A percentile compares a stretch with the other conserved stretches of the same genome.
phyloP scores from a whole-genome alignment of 495 filamentous ascomycete species.

The Niebla homalea region DNA sequence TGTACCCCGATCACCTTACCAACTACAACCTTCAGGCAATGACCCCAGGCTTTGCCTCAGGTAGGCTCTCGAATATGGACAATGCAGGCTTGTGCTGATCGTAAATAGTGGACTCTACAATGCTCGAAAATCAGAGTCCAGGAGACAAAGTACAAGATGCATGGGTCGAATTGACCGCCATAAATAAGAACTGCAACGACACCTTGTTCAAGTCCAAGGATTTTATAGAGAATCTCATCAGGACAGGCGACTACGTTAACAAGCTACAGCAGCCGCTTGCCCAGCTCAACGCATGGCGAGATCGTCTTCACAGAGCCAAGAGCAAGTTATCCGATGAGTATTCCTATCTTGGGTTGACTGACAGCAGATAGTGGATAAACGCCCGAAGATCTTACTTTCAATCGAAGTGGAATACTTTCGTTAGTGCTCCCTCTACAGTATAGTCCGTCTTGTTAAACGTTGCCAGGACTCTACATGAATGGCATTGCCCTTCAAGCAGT shows the following conservation, averaged over 20 bases:
- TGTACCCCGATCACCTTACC: conserved; percentile 60
- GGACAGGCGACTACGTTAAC: conserved; percentile 65
- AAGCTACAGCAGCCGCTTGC: conserved; percentile 71
- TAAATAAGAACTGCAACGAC: conserved; percentile 81
- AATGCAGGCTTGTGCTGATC: background rate
- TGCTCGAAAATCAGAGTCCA: conserved; percentile 43
- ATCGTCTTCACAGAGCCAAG: conserved; percentile 54
- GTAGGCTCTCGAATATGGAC: background rate
- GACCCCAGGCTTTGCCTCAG: conserved; percentile 1
- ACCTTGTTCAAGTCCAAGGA: conserved; percentile 69
- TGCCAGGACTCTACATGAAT: conserved; percentile 65
- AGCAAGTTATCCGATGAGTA: conserved; percentile 17
- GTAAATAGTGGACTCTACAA: conserved; percentile 24
- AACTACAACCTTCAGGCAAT: conserved; percentile 11
- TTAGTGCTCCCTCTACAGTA: conserved; percentile 20
- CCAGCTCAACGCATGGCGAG: conserved; percentile 59
- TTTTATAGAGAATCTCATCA: conserved; percentile 74
- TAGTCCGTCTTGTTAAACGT: conserved; percentile 15
- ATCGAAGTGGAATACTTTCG: conserved; percentile 87
- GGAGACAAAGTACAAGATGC: conserved; percentile 61
- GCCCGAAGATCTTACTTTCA: conserved; percentile 68
- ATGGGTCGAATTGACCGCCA: conserved; percentile 80
- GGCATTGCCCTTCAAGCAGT: conserved; percentile 88
- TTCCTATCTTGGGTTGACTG: conserved; percentile 9
- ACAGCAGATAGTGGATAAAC: conserved; percentile 44